These are phyloP conservation scores for Fonsecaea pedrosoi DNA, from an alignment of 2,329 filamentous ascomycete species.

Conservation along the genomic window DNA sequence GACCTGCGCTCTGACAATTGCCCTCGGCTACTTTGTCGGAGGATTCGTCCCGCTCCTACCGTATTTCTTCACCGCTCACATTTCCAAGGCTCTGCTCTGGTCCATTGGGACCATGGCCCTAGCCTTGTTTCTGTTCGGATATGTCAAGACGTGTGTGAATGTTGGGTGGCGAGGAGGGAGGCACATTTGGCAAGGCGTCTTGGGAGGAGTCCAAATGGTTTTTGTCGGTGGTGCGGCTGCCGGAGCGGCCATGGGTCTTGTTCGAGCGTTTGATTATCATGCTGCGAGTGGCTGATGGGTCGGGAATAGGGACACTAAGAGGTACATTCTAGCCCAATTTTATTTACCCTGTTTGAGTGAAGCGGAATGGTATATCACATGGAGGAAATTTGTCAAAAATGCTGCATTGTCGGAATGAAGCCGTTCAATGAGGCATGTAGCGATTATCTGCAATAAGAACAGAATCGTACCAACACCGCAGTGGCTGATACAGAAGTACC, in stretches of 20 bases:
- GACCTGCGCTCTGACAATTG: slow-evolving; percentile 52
- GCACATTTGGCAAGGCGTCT: slow-evolving; percentile 59
- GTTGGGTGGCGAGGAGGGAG: slow-evolving; percentile 52
- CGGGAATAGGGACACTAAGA: background rate
- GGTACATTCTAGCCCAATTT: too few relatives aligned
- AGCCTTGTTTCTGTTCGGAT: slow-evolving; percentile 59
- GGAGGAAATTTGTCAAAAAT: too few relatives aligned
- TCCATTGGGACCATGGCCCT: slow-evolving; percentile 61
- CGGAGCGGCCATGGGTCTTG: slow-evolving; percentile 67
- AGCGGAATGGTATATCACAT: too few relatives aligned
- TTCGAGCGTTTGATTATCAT: slow-evolving; percentile 14
- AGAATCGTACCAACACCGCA: too few relatives aligned
- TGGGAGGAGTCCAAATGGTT: slow-evolving; percentile 69
- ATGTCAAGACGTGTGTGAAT: slow-evolving; percentile 55
- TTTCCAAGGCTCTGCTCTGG: slow-evolving; percentile 52
- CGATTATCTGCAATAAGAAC: too few relatives aligned
- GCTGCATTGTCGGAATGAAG: too few relatives aligned
- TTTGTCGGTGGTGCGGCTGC: slow-evolving; percentile 70
- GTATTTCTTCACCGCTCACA: slow-evolving; percentile 53
- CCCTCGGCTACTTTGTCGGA: slow-evolving; percentile 47
- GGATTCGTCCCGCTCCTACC: slow-evolving; percentile 60
- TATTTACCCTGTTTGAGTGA: too few relatives aligned
- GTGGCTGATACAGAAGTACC: too few relatives aligned
- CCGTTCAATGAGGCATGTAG: too few relatives aligned
- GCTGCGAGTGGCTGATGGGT: background rate